Conservation (phyloP, 1,139 yeast genomes). For the Geotrichum carabidarum region DNA sequence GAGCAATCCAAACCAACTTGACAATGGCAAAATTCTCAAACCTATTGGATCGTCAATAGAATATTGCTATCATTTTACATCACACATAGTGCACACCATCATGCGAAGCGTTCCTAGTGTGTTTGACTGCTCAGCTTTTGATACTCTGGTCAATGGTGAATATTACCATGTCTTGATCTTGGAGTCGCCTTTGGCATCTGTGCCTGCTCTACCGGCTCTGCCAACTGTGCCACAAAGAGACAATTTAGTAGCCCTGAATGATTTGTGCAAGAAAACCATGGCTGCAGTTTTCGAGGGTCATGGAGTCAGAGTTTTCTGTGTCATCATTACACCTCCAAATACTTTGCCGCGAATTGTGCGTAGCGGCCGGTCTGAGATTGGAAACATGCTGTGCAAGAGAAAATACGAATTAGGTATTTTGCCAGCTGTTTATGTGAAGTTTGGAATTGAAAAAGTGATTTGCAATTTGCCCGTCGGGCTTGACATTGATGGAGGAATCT, state of each 20-base stretch:
- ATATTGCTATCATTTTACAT: constrained; percentile 71
- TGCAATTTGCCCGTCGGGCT: constrained; percentile 72
- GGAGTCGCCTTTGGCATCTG: constrained; percentile 68
- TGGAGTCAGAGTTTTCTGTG: constrained; percentile 73
- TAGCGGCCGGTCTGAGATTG: constrained; percentile 85
- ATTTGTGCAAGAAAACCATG: constrained; percentile 69
- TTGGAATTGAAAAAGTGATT: constrained; percentile 62
- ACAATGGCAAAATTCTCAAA: constrained; percentile 3
- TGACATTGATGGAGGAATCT: constrained; percentile 77
- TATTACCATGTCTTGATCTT: constrained; percentile 81
- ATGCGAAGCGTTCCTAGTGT: constrained; percentile 78
- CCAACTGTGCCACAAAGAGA: constrained; percentile 44
- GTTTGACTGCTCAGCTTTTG: constrained; percentile 89
- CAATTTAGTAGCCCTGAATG: constrained; percentile 52
- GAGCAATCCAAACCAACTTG: constrained; percentile 27
- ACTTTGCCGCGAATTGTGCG: constrained; percentile 77
- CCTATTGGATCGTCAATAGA: constrained; percentile 7
- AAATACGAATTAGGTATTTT: constrained; percentile 72
- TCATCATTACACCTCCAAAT: constrained; percentile 73
- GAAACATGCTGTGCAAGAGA: constrained; percentile 86
- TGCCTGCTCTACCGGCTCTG: constrained; percentile 23
- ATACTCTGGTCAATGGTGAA: constrained; percentile 76
- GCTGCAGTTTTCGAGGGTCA: constrained; percentile 66
- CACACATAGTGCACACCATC: constrained; percentile 73
- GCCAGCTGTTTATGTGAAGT: constrained; percentile 74